Conservation (phyloP, 768 basidiomycete genomes). For the Termitomyces sp. region DNA sequence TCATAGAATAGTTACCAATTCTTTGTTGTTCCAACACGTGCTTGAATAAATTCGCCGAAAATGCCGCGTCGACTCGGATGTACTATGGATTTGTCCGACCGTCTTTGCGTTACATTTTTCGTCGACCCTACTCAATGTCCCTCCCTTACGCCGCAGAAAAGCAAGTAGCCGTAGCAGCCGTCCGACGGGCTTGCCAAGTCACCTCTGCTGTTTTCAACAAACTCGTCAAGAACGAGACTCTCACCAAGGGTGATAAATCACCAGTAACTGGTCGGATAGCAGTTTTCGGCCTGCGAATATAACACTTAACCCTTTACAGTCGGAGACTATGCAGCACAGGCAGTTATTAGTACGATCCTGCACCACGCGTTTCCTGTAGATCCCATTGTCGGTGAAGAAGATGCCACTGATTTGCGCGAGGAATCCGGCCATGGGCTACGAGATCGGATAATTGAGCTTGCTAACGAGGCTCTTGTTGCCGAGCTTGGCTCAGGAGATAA, state of each 20-base stretch:
- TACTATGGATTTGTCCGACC: constrained; percentile 9
- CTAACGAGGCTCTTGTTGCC: constrained; percentile 68
- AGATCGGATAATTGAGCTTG: constrained; percentile 71
- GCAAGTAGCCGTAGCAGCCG: constrained; percentile 79
- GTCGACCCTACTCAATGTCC: constrained; percentile 40
- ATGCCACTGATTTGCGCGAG: constrained; percentile 69
- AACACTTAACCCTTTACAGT: constrained; percentile 38
- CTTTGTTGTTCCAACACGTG: too few relatives aligned
- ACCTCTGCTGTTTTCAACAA: constrained; percentile 84
- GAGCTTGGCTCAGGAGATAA: constrained; percentile 53
- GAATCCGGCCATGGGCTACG: constrained; percentile 39
- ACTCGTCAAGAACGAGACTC: constrained; percentile 78
- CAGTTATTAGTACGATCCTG: constrained; percentile 82
- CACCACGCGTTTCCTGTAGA: constrained; percentile 74
- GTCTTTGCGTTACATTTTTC: constrained; percentile 11
- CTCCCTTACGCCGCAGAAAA: constrained; percentile 60
- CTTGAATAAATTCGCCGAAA: constrained; percentile 1
- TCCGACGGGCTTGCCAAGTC: constrained; percentile 78
- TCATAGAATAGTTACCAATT: too few relatives aligned
- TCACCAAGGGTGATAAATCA: constrained; percentile 88
- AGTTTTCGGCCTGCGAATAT: background rate
- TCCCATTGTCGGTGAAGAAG: constrained; percentile 93
- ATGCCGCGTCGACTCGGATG: constrained; percentile 5
- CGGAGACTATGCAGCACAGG: constrained; percentile 92
- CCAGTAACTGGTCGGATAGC: constrained; percentile 71